Percentiles rank a stretch among this genome's conserved stretches.
phyloP scores from a whole-genome alignment of 2,329 filamentous ascomycete species.

The Epichloe sibirici region DNA sequence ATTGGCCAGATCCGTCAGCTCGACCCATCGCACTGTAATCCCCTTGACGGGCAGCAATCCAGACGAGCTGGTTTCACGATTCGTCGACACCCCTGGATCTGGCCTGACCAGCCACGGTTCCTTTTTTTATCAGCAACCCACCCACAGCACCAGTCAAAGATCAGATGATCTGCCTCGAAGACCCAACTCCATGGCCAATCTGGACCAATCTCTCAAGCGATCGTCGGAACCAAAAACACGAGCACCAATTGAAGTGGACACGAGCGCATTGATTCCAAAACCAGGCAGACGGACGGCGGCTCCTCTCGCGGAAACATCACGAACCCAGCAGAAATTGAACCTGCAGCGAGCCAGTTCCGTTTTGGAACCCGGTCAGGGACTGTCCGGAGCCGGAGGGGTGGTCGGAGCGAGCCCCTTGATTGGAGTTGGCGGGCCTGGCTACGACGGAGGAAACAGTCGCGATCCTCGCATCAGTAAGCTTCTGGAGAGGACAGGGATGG shows the following conservation, averaged over 20 bases:
- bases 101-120: conserved; percentile 38
- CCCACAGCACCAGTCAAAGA: conserved; percentile 16
- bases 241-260: conserved; percentile 21
- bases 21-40: conserved; percentile 16
- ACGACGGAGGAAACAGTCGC: conserved; percentile 35
- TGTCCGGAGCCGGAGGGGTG: conserved; percentile 22
- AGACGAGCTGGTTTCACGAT: conserved; percentile 45
- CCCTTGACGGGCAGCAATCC: conserved; percentile 22
- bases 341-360: conserved; percentile 61
- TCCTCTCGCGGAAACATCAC: conserved; percentile 42
- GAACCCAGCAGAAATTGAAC: conserved; percentile 66
- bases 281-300: conserved; percentile 26
- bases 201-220: conserved; percentile 15
- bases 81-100: conserved; percentile 40
- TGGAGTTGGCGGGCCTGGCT: conserved; percentile 41
- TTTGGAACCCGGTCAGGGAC: conserved; percentile 49
- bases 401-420: conserved; percentile 35
- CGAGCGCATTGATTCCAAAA: conserved; percentile 36
- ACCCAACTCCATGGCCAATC: conserved; percentile 30
- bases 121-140: conserved; percentile 30
- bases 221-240: conserved; percentile 9
- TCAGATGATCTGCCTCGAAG: conserved; percentile 24
- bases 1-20: conserved; percentile 21
- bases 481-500: conserved; percentile 57
- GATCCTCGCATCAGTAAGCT: conserved; percentile 54